Base-by-base conservation (phyloP, 805 yeast genomes). In the Schizosaccharomyces octosporus region DNA sequence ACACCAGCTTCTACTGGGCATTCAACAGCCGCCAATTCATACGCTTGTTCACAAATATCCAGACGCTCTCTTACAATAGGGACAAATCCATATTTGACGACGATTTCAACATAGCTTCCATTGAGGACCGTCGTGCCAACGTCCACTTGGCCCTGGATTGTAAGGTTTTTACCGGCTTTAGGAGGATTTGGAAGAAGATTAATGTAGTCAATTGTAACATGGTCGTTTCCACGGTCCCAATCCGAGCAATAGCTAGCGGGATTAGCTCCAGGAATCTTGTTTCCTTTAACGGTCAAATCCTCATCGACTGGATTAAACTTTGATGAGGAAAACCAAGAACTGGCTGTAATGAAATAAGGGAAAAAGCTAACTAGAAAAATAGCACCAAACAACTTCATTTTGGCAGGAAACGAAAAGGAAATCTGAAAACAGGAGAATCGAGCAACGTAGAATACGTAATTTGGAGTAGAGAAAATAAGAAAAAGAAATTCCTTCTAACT, bases 101-200 rank as follows among this genome's bases (percentile, higher is more conserved):
- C 94, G 36, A 93, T 90, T 66, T 89, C 96, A 60, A 93, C 94
- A 68, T 89, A 93, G 0, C 97, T 86, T 42, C 98, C 98, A 21
- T 87, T 90, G 36, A 71, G 79, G 45, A 93, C 74, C 7, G 75
- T 75, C 60, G 76, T 69, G 27, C 74, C 63, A 61, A 90, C 72
- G 45, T 70, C 69, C 2, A 96, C 98, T 4, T 75, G 70, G 2
- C 96, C 98, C 24, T 77, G 69, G 62, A 93, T 80, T 6, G 95
- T 84, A 69, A 93, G 75, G 69, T 87, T 85, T 54, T 76, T 73
- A n/a, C 97, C 97, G 67, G 88, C 82, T 55, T 68, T 75, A 2
- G 98, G 98, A 3, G 97, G 97, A 67, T 86, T 87, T 59, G 98
- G 98, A 45, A 75, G 69, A 63, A 93, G 72, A 55, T 73, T 75